These are phyloP conservation scores for Acanthamoeba lenticulata DNA, from an alignment of 208 protist genomes.

Conservation along the genomic window DNA sequence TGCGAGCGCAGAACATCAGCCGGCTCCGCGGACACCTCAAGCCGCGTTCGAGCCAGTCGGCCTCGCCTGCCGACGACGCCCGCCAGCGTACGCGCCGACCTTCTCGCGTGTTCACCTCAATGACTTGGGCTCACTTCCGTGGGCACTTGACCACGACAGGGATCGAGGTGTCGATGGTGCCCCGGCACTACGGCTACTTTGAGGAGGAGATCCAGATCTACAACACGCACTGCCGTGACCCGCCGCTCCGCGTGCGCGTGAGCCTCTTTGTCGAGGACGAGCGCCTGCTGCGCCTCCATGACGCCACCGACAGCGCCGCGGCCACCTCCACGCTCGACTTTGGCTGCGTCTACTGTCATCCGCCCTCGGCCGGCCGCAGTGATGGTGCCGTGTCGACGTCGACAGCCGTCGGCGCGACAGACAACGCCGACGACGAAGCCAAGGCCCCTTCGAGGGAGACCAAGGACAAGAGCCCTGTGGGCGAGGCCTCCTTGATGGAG, in stretches of 20 bases:
- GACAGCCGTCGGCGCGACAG: neutral
- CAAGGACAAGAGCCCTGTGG: neutral
- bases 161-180: neutral
- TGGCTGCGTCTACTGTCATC: neutral
- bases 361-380: neutral
- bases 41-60: neutral
- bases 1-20: neutral
- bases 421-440: neutral
- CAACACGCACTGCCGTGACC: conserved; percentile 66
- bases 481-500: no score
- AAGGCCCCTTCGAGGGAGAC: neutral
- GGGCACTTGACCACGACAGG: neutral
- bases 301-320: neutral
- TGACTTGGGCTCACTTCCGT: neutral
- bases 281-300: neutral
- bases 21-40: conserved; percentile 2
- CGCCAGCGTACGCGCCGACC: neutral
- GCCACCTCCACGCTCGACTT: neutral
- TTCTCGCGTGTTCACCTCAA: neutral
- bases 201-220: conserved; percentile 73
- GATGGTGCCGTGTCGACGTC: no score
- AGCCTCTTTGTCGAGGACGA: conserved; percentile 48
- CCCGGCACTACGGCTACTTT: conserved; percentile 70
- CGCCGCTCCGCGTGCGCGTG: neutral
- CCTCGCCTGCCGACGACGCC: neutral